Percentiles rank a stretch among this genome's conserved stretches.
These are phyloP conservation scores for Schwanniomyces vanrijiae DNA, from an alignment of 805 yeast genomes.

Conservation along the genomic window DNA sequence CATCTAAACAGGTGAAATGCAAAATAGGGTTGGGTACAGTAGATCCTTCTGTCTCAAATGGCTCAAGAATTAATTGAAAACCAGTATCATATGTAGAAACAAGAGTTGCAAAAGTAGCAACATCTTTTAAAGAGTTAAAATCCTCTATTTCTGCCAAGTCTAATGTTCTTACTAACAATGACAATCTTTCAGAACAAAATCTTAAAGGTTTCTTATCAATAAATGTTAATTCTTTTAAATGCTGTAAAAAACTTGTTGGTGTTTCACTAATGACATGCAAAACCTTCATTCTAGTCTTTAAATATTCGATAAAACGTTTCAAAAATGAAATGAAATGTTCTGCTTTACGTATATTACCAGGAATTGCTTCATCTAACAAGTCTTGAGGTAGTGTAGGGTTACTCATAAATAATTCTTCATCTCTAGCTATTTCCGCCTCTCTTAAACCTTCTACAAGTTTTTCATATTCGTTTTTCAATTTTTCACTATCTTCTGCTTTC, in stretches of 20 bases:
- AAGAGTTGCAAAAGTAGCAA: slow-evolving; percentile 94
- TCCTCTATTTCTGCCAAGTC: slow-evolving; percentile 90
- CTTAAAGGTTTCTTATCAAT: slow-evolving; percentile 89
- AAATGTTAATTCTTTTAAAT: slow-evolving; percentile 87
- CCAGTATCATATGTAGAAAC: slow-evolving; percentile 95
- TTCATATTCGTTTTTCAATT: slow-evolving; percentile 87
- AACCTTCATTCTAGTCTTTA: slow-evolving; percentile 97
- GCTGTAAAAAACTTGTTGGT: slow-evolving; percentile 88
- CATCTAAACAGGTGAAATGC: slow-evolving; percentile 93
- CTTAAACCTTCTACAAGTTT: slow-evolving; percentile 86
- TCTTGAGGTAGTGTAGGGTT: slow-evolving; percentile 88
- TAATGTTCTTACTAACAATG: slow-evolving; percentile 83
- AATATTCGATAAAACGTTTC: slow-evolving; percentile 88
- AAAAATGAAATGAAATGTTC: slow-evolving; percentile 95
- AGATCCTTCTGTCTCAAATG: slow-evolving; percentile 88
- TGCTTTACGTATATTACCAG: slow-evolving; percentile 95
- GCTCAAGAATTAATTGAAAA: slow-evolving; percentile 87
- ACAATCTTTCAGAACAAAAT: slow-evolving; percentile 89
- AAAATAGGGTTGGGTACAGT: slow-evolving; percentile 96
- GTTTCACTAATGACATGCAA: slow-evolving; percentile 97
- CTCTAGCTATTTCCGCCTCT: slow-evolving; percentile 66
- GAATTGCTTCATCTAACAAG: slow-evolving; percentile 86
- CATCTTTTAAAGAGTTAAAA: slow-evolving; percentile 87
- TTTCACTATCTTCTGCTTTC: slow-evolving; percentile 77
- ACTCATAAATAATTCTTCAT: slow-evolving; percentile 72